Percentiles rank a stretch among this genome's conserved stretches.
These are phyloP conservation scores for Crithidia thermophila DNA, from an alignment of 208 protist genomes.

Conservation along the genomic window DNA sequence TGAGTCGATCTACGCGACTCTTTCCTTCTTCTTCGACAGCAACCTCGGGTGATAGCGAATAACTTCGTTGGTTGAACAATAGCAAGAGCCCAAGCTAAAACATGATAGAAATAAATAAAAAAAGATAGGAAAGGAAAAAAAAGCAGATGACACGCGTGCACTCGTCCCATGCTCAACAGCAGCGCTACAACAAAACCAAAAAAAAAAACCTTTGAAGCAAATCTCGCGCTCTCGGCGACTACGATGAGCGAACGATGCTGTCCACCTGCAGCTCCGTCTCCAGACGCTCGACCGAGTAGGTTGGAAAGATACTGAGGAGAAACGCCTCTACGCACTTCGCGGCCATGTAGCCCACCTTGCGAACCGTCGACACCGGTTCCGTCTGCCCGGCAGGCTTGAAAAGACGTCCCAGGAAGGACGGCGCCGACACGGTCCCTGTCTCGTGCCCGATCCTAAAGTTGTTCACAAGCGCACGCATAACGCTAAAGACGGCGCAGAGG, in stretches of 20 bases:
- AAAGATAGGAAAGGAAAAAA: neutral
- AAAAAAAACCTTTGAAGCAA: neutral
- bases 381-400: constrained; percentile 16
- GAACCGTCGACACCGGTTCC: constrained; percentile 22
- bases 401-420: constrained; percentile 24
- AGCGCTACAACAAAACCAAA: too few relatives aligned
- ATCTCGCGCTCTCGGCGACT: neutral
- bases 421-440: constrained; percentile 7
- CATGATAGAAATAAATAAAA: neutral
- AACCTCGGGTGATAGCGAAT: too few relatives aligned
- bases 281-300: constrained; percentile 62
- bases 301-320: constrained; percentile 66
- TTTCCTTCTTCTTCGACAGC: too few relatives aligned
- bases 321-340: constrained; percentile 69
- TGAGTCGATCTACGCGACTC: too few relatives aligned
- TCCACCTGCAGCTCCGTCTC: constrained; percentile 68
- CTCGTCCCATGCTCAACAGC: too few relatives aligned
- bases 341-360: constrained; percentile 51
- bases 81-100: neutral
- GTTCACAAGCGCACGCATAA: neutral
- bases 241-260: constrained; percentile 45
- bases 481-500: neutral
- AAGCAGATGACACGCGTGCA: neutral
- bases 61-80: neutral
- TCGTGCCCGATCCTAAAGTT: constrained; percentile 20